Evolutionary conservation across 2,329 filamentous ascomycete genomes (phyloP).

Genomic region (Apiospora phragmitis): DNA sequence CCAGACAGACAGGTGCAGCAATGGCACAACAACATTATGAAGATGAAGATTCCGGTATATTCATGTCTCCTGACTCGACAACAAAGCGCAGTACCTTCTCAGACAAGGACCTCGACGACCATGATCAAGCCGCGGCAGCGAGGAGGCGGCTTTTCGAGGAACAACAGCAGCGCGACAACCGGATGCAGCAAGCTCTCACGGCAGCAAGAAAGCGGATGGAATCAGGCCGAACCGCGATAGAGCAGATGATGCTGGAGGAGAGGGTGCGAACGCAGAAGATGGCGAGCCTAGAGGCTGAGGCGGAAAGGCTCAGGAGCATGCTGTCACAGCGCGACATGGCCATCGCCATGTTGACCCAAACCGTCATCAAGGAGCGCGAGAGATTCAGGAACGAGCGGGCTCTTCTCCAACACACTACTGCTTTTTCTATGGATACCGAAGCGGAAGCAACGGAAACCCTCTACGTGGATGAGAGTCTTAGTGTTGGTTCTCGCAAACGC

Average conservation of each 20-base stretch:
- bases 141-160: background rate
- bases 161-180: background rate
- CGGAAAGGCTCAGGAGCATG: background rate
- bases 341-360: background rate
- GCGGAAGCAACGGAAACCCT: background rate
- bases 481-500: background rate
- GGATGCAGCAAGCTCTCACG: background rate
- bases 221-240: background rate
- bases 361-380: background rate
- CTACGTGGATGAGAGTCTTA: background rate
- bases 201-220: background rate
- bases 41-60: background rate
- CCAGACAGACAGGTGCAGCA: background rate
- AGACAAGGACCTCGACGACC: background rate
- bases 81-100: background rate
- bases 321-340: background rate
- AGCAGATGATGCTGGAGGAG: background rate
- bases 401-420: background rate
- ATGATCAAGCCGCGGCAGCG: background rate
- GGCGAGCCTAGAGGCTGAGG: background rate
- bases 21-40: background rate
- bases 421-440: background rate
- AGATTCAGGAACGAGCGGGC: background rate
- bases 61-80: background rate
- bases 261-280: background rate